Base-by-base conservation (phyloP, 495 filamentous ascomycete genomes). In the Chaetomidium leptoderma region DNA sequence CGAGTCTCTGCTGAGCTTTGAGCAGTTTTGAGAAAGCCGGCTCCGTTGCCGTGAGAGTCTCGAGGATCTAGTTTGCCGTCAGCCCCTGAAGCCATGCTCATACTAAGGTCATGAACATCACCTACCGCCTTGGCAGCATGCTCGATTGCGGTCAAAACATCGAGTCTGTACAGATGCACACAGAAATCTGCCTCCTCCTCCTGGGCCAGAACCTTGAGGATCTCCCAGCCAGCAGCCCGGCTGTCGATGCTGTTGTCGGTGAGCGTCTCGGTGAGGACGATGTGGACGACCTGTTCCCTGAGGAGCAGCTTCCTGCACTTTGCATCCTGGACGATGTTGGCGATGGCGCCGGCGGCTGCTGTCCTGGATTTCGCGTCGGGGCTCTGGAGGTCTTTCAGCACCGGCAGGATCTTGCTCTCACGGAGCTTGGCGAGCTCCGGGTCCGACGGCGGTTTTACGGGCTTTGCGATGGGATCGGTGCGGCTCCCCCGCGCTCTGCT, bases 131-230 rank as follows among this genome's bases (percentile, higher is more conserved):
- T 68, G 17, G 75, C 69, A 42, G 77, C 78, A 67, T 77, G 74
- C 45, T 76, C 71, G 45, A 81, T 72, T 17, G 83, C 79, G 19
- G 81, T 81, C 37, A 85, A 57, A 21, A 83, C 65, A 64, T 84
- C 82, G 32, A 79, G 70, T 48, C 83, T 68, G 57, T 76, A 85
- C 52, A 86, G 64, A 53, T 85, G 81, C n/a, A 86, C 70, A 55
- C 81, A 81, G 45, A 86, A 84, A 55, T 83, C 81, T 7, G 73
- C 70, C 54, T 84, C 82, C 61, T 86, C 83, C 55, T 82, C 79
- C 57, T 78, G 68, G 11, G 76, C 78, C 42, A 86, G 74, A 27
- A 81, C 78, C 57, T 76, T 71, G 48, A 86, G 74, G 58, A 84
- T 81, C 13, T 78, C 74, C 83, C 83, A 86, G 5, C 81, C 83